Evolutionary conservation across 345 rosid genomes (phyloP).

Genomic region (Rhizophora mangle): DNA sequence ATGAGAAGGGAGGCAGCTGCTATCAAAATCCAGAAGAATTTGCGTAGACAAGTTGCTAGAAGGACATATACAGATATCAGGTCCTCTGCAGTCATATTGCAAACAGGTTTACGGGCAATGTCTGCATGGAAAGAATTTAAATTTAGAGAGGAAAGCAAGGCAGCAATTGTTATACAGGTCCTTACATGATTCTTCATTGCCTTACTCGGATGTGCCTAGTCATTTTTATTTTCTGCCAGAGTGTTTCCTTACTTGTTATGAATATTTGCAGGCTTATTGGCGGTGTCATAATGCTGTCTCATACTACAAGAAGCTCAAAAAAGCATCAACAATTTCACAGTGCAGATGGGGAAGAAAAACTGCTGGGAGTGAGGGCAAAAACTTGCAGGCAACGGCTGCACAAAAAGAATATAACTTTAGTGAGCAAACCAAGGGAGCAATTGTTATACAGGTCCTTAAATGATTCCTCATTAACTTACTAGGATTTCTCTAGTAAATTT

Average conservation of each 20-base stretch:
- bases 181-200: constrained; percentile 6
- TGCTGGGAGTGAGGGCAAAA: constrained; percentile 2
- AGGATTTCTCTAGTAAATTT: background rate
- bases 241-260: constrained; percentile 11
- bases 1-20: constrained; percentile 61
- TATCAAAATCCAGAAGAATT: constrained; percentile 62
- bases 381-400: constrained; percentile 49
- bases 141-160: constrained; percentile 32
- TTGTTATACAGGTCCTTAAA: constrained; percentile 52
- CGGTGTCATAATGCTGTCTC: constrained; percentile 49
- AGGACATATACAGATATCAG: constrained; percentile 37
- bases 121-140: constrained; percentile 45
- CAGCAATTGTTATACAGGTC: constrained; percentile 65
- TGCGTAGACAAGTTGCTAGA: constrained; percentile 56
- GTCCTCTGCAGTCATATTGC: constrained; percentile 59
- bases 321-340: constrained; percentile 43
- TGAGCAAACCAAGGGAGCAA: constrained; percentile 41
- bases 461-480: background rate
- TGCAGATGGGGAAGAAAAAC: constrained; percentile 37
- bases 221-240: constrained; percentile 19
- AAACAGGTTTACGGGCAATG: constrained; percentile 54
- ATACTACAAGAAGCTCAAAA: constrained; percentile 41
- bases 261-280: constrained; percentile 54
- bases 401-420: constrained; percentile 37
- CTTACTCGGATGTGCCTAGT: background rate